Evolutionary conservation across 805 yeast species (phyloP).

Genomic region (Debaryomyces tyrocola): DNA sequence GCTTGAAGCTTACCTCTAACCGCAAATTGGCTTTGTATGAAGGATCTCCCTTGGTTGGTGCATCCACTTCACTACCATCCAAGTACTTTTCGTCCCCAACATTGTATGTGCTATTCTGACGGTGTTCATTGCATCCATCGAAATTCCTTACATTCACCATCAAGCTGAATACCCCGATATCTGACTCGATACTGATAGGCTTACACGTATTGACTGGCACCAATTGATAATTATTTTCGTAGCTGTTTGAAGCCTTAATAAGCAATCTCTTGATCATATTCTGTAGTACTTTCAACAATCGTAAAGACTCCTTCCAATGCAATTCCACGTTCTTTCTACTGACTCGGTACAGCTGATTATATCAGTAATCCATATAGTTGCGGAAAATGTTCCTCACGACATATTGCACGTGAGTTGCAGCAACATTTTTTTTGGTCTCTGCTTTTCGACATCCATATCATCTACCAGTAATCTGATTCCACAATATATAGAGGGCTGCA

Average conservation of each 20-base stretch:
- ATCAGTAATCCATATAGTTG: no score
- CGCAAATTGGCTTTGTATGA: constrained; percentile 21
- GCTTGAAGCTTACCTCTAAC: constrained; percentile 39
- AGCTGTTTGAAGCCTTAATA: constrained; percentile 29
- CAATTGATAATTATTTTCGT: constrained; percentile 21
- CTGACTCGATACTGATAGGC: constrained; percentile 37
- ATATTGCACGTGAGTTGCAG: no score
- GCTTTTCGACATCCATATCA: no score
- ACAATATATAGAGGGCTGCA: no score
- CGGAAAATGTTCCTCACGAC: no score
- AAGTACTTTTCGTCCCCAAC: constrained; percentile 27
- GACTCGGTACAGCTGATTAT: no score
- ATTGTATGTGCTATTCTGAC: constrained; percentile 30
- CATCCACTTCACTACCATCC: constrained; percentile 15
- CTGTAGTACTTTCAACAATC: no score
- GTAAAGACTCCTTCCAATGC: no score
- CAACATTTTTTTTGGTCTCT: no score
- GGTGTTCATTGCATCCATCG: constrained; percentile 42
- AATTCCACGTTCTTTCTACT: no score
- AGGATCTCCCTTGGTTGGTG: constrained; percentile 13
- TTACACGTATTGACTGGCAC: constrained; percentile 47
- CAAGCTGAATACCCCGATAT: constrained; percentile 38
- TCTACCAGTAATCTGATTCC: no score
- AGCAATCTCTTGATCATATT: constrained; percentile 28
- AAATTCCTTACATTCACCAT: constrained; percentile 47